phyloP scores from a whole-genome alignment of 2,329 filamentous ascomycete genomes.

The Cercospora brassicicola region DNA sequence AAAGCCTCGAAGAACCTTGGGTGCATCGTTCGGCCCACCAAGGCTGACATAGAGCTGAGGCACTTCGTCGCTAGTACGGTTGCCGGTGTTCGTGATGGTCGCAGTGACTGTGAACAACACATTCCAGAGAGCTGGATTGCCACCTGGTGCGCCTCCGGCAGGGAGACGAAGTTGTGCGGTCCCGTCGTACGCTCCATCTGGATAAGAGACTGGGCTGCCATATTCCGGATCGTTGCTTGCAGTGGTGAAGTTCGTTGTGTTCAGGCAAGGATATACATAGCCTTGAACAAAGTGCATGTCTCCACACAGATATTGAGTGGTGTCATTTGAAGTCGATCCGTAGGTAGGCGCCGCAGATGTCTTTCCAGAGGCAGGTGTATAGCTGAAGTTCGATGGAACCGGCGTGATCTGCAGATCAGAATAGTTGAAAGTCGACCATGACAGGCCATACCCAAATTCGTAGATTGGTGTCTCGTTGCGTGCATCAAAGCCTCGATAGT shows the following conservation, averaged over 20 bases:
- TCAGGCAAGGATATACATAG: background rate
- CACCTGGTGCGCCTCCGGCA: conserved; percentile 23
- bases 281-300: background rate
- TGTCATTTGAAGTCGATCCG: background rate
- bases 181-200: background rate
- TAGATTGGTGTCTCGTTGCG: conserved; percentile 44
- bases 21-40: conserved; percentile 46
- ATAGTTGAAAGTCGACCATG: conserved; percentile 49
- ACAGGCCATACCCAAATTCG: conserved; percentile 48
- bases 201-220: background rate
- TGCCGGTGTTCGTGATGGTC: conserved; percentile 64
- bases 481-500: conserved; percentile 48
- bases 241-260: background rate
- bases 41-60: conserved; percentile 54
- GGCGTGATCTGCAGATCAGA: conserved; percentile 23
- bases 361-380: background rate
- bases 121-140: conserved; percentile 61
- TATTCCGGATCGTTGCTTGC: background rate
- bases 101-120: conserved; percentile 58
- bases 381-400: conserved; percentile 57
- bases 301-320: background rate
- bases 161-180: background rate
- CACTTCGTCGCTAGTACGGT: conserved; percentile 53
- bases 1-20: conserved; percentile 45
- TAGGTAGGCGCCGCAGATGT: background rate